A percentile compares a stretch with the other conserved stretches of the same genome.
Evolutionary conservation across 83 land plant genomes (phyloP).

Genomic region (Thuja plicata): DNA sequence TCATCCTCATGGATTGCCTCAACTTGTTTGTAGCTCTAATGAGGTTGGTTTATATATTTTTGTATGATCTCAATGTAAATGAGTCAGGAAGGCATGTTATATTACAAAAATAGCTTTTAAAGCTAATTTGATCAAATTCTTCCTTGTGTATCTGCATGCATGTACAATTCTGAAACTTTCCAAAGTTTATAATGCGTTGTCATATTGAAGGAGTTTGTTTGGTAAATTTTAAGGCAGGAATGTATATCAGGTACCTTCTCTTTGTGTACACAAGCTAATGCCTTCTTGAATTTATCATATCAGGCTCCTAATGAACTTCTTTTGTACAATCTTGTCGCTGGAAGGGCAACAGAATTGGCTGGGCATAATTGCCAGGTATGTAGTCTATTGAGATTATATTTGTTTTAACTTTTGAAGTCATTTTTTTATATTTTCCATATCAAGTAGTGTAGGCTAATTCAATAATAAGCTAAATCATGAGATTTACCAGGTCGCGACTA

Average conservation of each 20-base stretch:
- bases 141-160: too few species aligned
- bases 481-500: neutral
- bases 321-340: constrained; percentile 48
- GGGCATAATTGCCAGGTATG: constrained; percentile 63
- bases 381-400: neutral
- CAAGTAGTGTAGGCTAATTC: neutral
- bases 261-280: constrained; percentile 3
- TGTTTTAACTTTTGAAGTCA: neutral
- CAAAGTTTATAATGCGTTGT: neutral
- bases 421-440: neutral
- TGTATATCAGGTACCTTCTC: neutral
- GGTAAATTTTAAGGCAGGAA: neutral
- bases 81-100: neutral
- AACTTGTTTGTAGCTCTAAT: constrained; percentile 49
- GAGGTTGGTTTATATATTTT: constrained; percentile 25
- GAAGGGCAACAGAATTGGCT: constrained; percentile 40
- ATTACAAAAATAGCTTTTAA: neutral
- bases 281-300: neutral
- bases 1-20: constrained; percentile 48
- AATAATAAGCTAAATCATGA: neutral
- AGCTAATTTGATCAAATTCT: neutral
- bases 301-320: constrained; percentile 66
- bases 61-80: neutral
- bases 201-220: neutral
- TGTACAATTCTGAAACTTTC: neutral